Conservation (phyloP, 148 eudicot species). For the Mesembryanthemum crystallinum region DNA sequence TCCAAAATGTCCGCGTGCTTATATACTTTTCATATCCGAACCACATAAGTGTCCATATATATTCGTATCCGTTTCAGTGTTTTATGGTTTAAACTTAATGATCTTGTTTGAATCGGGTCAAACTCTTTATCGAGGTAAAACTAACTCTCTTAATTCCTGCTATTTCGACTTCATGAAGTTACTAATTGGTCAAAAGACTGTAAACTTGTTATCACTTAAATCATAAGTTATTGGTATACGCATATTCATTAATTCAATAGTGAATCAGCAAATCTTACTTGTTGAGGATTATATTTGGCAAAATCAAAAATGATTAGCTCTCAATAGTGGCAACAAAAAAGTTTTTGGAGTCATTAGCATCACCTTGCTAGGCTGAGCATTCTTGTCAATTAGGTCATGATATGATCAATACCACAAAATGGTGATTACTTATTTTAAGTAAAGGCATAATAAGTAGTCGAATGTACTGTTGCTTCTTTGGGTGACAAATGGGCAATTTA, state of each 20-base stretch:
- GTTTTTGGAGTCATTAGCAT: slow-evolving; percentile 12
- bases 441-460: slow-evolving; percentile 15
- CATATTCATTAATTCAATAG: not conserved
- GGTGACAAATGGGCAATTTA: slow-evolving; percentile 23
- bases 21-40: not conserved
- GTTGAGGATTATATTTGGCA: not conserved
- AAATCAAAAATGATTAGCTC: slow-evolving; percentile 10
- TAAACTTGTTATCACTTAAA: too few relatives aligned
- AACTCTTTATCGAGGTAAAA: too few relatives aligned
- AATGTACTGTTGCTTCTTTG: slow-evolving; percentile 15
- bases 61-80: too few relatives aligned
- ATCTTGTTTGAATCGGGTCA: too few relatives aligned
- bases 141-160: too few relatives aligned
- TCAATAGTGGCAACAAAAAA: not conserved
- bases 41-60: too few relatives aligned
- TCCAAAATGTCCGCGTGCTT: slow-evolving; percentile 10
- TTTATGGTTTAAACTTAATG: too few relatives aligned
- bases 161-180: too few relatives aligned
- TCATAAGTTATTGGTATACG: too few relatives aligned
- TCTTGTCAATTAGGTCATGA: slow-evolving; percentile 25
- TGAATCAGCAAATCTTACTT: slow-evolving; percentile 16
- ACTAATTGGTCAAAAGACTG: too few relatives aligned
- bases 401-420: not conserved
- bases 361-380: not conserved
- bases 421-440: slow-evolving; percentile 9